A percentile compares a stretch with the other conserved stretches of the same genome.
These are phyloP conservation scores for Exobasidium rhododendri DNA, from an alignment of 1,284 basidiomycete species.

Conservation along the genomic window DNA sequence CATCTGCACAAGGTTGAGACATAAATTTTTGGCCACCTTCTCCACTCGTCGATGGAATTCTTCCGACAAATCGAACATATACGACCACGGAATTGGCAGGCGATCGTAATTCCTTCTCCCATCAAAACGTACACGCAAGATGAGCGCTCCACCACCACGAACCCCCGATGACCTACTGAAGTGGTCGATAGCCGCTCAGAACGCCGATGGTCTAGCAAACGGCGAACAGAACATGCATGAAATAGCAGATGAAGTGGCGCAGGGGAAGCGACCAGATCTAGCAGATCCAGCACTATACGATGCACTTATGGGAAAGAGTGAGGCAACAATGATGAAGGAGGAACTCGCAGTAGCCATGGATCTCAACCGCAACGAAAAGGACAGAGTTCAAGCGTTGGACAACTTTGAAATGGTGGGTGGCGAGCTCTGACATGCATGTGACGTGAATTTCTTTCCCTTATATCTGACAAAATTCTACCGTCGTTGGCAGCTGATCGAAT, in stretches of 20 bases:
- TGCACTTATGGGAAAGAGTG: slow-evolving; percentile 52
- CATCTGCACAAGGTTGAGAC: not conserved
- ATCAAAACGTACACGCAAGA: too few species aligned
- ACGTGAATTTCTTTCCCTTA: not conserved
- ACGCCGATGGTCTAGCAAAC: not conserved
- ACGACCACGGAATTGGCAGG: too few species aligned
- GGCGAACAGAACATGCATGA: slow-evolving; percentile 25
- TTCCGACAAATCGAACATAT: too few species aligned
- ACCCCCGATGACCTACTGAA: slow-evolving; percentile 49
- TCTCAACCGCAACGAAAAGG: slow-evolving; percentile 20
- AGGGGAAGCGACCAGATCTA: slow-evolving; percentile 46
- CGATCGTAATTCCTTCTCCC: too few species aligned
- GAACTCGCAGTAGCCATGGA: slow-evolving; percentile 44
- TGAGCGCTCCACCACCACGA: slow-evolving; percentile 12
- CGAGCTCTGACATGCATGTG: slow-evolving; percentile 2
- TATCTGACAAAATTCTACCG: slow-evolving; percentile 2
- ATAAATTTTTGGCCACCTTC: not conserved
- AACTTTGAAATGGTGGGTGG: slow-evolving; percentile 83
- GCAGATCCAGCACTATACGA: slow-evolving; percentile 44
- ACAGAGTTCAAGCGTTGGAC: slow-evolving; percentile 74
- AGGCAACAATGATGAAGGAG: slow-evolving; percentile 54
- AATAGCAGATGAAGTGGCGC: slow-evolving; percentile 36
- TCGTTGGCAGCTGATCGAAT: slow-evolving; percentile 71
- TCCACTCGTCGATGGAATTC: not conserved
- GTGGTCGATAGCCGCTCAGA: slow-evolving; percentile 41